Conservation (phyloP, 805 yeast species). For the Scheffersomyces ergatensis region DNA sequence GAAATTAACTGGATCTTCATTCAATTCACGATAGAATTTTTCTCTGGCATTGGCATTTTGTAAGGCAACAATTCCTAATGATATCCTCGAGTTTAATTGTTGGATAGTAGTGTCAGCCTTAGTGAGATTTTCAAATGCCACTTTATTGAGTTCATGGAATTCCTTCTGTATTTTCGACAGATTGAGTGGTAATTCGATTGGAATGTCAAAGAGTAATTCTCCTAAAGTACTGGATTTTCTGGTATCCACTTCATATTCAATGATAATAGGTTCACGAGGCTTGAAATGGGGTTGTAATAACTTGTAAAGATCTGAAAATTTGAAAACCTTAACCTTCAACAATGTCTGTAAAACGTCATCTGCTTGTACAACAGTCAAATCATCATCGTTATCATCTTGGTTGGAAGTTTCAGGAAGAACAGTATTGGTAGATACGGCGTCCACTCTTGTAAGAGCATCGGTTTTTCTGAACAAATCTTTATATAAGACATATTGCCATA, state of each 20-base stretch:
- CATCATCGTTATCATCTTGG: slow-evolving; percentile 25
- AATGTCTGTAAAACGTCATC: slow-evolving; percentile 48
- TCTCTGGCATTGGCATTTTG: slow-evolving; percentile 63
- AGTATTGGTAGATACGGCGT: slow-evolving; percentile 30
- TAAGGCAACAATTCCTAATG: slow-evolving; percentile 50
- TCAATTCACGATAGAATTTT: slow-evolving; percentile 71
- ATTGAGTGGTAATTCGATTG: slow-evolving; percentile 39
- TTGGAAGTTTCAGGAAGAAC: slow-evolving; percentile 5
- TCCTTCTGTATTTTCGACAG: slow-evolving; percentile 36
- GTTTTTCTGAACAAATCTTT: slow-evolving; percentile 50
- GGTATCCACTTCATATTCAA: slow-evolving; percentile 76
- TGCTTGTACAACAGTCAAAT: slow-evolving; percentile 31
- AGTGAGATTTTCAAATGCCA: slow-evolving; percentile 41
- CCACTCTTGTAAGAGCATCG: slow-evolving; percentile 29
- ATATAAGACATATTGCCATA: slow-evolving; percentile 77
- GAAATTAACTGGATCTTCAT: slow-evolving; percentile 75
- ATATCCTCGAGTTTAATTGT: slow-evolving; percentile 39
- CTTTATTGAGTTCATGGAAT: slow-evolving; percentile 32
- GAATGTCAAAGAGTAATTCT: slow-evolving; percentile 73
- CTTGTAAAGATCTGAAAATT: slow-evolving; percentile 72
- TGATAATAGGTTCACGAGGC: slow-evolving; percentile 76
- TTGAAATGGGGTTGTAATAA: slow-evolving; percentile 64
- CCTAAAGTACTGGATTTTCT: slow-evolving; percentile 78
- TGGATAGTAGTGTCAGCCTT: slow-evolving; percentile 44
- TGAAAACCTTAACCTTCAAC: slow-evolving; percentile 51